A percentile compares a stretch with the other conserved stretches of the same genome.
These are phyloP conservation scores for Neospora caninum DNA, from an alignment of 169 alveolate species.

Conservation along the genomic window DNA sequence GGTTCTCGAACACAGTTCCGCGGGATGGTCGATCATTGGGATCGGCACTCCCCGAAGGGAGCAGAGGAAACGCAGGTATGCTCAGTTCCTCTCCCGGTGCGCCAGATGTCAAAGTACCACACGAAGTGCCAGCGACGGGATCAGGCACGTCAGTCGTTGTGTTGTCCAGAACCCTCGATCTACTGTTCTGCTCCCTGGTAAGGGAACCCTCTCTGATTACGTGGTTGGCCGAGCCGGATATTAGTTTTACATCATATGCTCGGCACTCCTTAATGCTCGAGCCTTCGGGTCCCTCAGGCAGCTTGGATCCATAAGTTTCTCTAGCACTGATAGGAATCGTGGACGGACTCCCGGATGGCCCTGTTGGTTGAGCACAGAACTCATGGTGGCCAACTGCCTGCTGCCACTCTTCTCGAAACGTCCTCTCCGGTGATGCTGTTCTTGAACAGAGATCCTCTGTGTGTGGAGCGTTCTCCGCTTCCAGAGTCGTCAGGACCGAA, in stretches of 20 bases:
- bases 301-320: background rate
- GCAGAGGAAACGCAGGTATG: constrained; percentile 4
- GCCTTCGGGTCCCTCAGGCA: background rate
- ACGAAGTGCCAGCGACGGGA: background rate
- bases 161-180: background rate
- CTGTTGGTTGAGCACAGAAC: background rate
- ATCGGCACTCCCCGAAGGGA: background rate
- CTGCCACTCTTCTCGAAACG: background rate
- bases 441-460: background rate
- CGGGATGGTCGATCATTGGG: background rate
- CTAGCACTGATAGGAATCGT: background rate
- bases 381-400: background rate
- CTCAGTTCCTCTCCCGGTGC: background rate
- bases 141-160: constrained; percentile 20
- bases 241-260: too few relatives aligned
- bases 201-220: background rate
- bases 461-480: background rate
- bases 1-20: background rate
- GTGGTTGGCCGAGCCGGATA: background rate
- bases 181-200: background rate
- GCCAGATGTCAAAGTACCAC: constrained; percentile 16
- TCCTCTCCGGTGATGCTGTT: background rate
- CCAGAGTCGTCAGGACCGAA: background rate
- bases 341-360: background rate
- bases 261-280: background rate